phyloP scores from a whole-genome alignment of 2,329 filamentous ascomycete species.

The Byssochlamys sp. region DNA sequence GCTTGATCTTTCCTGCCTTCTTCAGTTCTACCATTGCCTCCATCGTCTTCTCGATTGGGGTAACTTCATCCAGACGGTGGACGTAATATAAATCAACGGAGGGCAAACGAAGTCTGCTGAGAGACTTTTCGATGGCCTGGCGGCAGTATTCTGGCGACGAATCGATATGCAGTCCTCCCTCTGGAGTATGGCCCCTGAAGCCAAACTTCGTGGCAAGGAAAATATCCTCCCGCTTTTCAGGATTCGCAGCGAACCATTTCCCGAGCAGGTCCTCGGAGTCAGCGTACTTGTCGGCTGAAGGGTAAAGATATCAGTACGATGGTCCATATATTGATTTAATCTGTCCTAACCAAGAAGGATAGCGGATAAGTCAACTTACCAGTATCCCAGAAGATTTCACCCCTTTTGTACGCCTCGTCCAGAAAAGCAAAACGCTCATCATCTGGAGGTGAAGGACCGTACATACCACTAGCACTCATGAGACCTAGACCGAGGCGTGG shows the following conservation, averaged over 20 bases:
- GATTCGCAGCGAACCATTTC: slow-evolving; percentile 36
- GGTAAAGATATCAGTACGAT: neutral
- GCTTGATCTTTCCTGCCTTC: slow-evolving; percentile 41
- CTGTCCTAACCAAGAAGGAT: too few species aligned
- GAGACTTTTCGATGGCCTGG: slow-evolving; percentile 28
- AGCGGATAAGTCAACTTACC: slow-evolving; percentile 10
- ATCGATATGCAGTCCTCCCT: slow-evolving; percentile 15
- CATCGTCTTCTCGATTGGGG: slow-evolving; percentile 22
- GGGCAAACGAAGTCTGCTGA: slow-evolving; percentile 29
- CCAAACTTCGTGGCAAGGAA: slow-evolving; percentile 44
- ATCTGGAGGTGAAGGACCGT: slow-evolving; percentile 21
- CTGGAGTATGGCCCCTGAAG: slow-evolving; percentile 7
- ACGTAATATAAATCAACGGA: slow-evolving; percentile 37
- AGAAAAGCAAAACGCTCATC: slow-evolving; percentile 34
- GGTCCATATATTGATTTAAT: neutral
- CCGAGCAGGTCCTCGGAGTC: slow-evolving; percentile 38
- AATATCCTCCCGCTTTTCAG: slow-evolving; percentile 36
- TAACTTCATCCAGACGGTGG: slow-evolving; percentile 30
- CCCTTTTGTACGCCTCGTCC: slow-evolving; percentile 34
- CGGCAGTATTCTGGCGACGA: slow-evolving; percentile 31
- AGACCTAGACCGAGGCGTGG: slow-evolving; percentile 7
- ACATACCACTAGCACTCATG: slow-evolving; percentile 11
- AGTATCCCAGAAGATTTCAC: slow-evolving; percentile 32
- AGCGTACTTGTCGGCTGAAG: slow-evolving; percentile 26
- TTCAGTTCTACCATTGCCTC: slow-evolving; percentile 28